Conservation (phyloP, 2,329 filamentous ascomycete species). For the Paraphoma chrysanthemicola region DNA sequence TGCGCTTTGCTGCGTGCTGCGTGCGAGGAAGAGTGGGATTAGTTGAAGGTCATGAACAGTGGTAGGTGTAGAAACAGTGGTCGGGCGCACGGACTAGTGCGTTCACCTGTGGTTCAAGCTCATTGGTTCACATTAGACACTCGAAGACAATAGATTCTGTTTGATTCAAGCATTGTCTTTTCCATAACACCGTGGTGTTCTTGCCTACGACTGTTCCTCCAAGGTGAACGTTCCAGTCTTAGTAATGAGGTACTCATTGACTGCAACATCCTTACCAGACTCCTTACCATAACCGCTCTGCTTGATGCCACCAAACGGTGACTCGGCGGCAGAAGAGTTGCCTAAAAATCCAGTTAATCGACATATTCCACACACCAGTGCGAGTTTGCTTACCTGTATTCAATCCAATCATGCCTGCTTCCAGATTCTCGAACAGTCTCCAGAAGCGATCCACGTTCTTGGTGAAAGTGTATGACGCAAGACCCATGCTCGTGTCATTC, state of each 20-base stretch:
- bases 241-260: slow-evolving; percentile 67
- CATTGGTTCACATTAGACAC: not conserved
- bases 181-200: not conserved
- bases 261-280: slow-evolving; percentile 69
- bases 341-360: slow-evolving; percentile 45
- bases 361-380: not conserved
- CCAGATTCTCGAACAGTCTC: slow-evolving; percentile 70
- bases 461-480: slow-evolving; percentile 73
- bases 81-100: not conserved
- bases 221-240: slow-evolving; percentile 71
- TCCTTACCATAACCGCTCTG: slow-evolving; percentile 73
- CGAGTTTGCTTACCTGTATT: slow-evolving; percentile 58
- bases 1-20: too few species aligned
- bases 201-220: slow-evolving; percentile 43
- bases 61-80: not conserved
- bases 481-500: slow-evolving; percentile 68
- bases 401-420: slow-evolving; percentile 74
- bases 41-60: too few species aligned
- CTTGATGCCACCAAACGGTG: slow-evolving; percentile 72
- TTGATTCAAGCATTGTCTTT: not conserved
- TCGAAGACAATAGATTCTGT: not conserved
- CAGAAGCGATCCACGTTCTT: slow-evolving; percentile 71
- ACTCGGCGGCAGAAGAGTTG: slow-evolving; percentile 70
- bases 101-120: not conserved
- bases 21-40: too few species aligned